These are phyloP conservation scores for Fusarium tanahbumbuense DNA, from an alignment of 2,329 filamentous ascomycete genomes.

Conservation along the genomic window DNA sequence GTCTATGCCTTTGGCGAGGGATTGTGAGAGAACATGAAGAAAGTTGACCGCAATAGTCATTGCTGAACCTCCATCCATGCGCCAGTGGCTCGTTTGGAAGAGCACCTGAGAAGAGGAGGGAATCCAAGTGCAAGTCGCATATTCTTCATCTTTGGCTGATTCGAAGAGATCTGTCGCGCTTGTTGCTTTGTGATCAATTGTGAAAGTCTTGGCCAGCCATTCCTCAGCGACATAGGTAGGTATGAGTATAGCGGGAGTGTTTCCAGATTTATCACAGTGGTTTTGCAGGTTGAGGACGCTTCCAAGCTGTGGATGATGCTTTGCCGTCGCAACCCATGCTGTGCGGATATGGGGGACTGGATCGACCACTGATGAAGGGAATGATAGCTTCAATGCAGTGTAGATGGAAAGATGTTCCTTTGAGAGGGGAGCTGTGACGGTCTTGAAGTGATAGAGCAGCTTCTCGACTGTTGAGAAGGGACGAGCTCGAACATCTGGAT, in stretches of 20 bases:
- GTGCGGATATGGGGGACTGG: slow-evolving; percentile 1
- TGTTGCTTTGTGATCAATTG: not conserved
- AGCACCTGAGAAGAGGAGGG: slow-evolving; percentile 1
- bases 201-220: slow-evolving; percentile 6
- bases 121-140: slow-evolving; percentile 10
- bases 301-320: slow-evolving; percentile 8
- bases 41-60: slow-evolving; percentile 12
- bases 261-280: not conserved
- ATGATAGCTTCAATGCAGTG: not conserved
- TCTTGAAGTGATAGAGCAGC: slow-evolving; percentile 3
- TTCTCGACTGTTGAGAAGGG: slow-evolving; percentile 9
- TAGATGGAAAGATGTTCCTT: slow-evolving; percentile 11
- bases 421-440: not conserved
- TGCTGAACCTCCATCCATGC: slow-evolving; percentile 1
- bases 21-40: slow-evolving; percentile 6
- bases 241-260: not conserved
- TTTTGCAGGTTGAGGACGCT: slow-evolving; percentile 2
- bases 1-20: not conserved
- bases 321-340: not conserved
- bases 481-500: not conserved
- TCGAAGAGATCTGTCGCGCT: not conserved
- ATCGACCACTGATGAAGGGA: not conserved
- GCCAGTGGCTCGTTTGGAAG: slow-evolving; percentile 11
- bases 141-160: slow-evolving; percentile 6
- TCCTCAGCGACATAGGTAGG: not conserved